Conservation (phyloP, 305 asterid species). For the Stenogyne calaminthoides region DNA sequence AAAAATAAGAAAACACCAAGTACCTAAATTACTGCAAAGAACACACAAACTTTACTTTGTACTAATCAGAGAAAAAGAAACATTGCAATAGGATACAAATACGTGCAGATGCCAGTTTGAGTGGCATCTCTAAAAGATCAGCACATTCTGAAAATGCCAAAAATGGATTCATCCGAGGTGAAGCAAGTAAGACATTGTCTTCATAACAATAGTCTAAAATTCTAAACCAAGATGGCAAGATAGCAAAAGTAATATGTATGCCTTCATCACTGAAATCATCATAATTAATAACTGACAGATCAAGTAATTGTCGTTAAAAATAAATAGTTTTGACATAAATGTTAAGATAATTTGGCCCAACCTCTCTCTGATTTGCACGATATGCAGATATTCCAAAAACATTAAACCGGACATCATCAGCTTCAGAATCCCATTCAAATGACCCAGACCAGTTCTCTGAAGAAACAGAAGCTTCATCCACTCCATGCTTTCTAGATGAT, state of each 20-base stretch:
- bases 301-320: background rate
- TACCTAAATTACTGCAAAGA: background rate
- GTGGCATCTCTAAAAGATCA: background rate
- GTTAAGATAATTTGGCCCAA: slow-evolving; percentile 20
- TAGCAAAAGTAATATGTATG: background rate
- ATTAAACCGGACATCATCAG: slow-evolving; percentile 85
- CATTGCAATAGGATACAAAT: background rate
- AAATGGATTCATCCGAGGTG: background rate
- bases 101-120: background rate
- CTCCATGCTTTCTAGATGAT: slow-evolving; percentile 50
- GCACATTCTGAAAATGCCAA: slow-evolving; percentile 4
- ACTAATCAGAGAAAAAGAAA: background rate
- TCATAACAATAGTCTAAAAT: background rate
- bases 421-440: slow-evolving; percentile 83
- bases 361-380: slow-evolving; percentile 97
- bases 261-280: slow-evolving; percentile 4
- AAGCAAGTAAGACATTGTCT: slow-evolving; percentile 10
- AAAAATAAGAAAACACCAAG: slow-evolving; percentile 16
- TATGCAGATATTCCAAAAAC: slow-evolving; percentile 80
- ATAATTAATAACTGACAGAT: background rate
- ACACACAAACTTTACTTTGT: background rate
- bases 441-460: slow-evolving; percentile 70
- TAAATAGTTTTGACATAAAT: slow-evolving; percentile 9
- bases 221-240: background rate
- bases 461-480: slow-evolving; percentile 58